Evolutionary conservation across 2,329 filamentous ascomycete species (phyloP), one percentile per base, ranked within the genome.

Genomic region (Trichoderma sp.): DNA sequence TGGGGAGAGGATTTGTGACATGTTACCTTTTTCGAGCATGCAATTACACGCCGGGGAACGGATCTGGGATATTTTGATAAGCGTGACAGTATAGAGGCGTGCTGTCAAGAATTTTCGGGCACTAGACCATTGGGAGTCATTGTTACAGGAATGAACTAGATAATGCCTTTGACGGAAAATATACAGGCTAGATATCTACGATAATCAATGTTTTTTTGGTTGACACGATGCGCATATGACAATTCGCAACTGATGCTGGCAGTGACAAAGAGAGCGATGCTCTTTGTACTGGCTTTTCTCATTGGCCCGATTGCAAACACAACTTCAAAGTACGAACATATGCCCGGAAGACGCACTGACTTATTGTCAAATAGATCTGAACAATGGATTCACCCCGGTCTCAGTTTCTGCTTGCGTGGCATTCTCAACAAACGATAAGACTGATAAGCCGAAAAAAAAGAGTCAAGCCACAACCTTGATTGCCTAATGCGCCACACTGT

Each of bases 41-140:
- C 68, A 55, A 39, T 50, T 11, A 2, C 39, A 47, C 47, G 47
- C 23, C 20, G 30, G 67, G 58, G 47, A 43, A 63, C 23, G 68
- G 66, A 43, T 70, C 68, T 70, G 68, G 59, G 68, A 70, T 62
- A 53, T 28, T 62, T 62, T 71, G 39, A 53, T 67, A 57, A 71
- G 69, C 69, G 69, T 53, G 62, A 61, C 55, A 58, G 64, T 68
- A 71, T 71, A 68, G 70, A 71, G 70, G 64, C 64, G 70, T 58
- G 30, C 32, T 68, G 70, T 57, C 47, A 53, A 53, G 50, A 47
- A 63, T 68, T 62, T 71, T 68, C 32, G 34, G 65, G 58, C 65
- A 61, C 70, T 36, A 58, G 58, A 68, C 53, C 26, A 58, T 53
- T 58, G 47, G 64, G 64, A 68, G 58, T 68, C 64, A 34, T 39